These are phyloP conservation scores for Saposhnikovia divaricata DNA, from an alignment of 129 eudicot species.

Conservation along the genomic window DNA sequence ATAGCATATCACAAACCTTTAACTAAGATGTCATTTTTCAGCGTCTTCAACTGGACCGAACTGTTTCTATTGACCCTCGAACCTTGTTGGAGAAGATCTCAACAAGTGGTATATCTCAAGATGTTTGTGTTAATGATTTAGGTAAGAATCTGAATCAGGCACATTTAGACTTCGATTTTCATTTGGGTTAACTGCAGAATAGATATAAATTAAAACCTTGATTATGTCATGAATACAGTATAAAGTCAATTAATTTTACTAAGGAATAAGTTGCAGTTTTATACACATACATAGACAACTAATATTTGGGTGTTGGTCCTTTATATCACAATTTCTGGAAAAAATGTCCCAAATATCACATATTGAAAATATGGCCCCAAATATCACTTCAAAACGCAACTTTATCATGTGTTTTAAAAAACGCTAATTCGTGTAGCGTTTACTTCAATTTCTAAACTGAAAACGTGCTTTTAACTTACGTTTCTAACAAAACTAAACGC, in stretches of 20 bases:
- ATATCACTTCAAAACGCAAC: too few species aligned
- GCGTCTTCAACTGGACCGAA: conserved; percentile 60
- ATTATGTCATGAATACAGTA: not conserved
- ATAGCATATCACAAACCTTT: not conserved
- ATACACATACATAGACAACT: not conserved
- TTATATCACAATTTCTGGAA: too few species aligned
- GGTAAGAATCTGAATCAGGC: conserved; percentile 45
- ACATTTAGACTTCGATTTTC: not conserved
- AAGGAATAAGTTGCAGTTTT: too few species aligned
- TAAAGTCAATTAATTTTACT: not conserved
- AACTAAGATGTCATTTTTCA: conserved; percentile 24
- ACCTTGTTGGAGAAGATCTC: conserved; percentile 80
- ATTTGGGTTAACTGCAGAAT: not conserved
- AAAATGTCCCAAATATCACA: too few species aligned
- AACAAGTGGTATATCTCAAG: conserved; percentile 77
- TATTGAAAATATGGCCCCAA: too few species aligned
- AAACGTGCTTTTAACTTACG: too few species aligned
- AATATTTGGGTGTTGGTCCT: too few species aligned
- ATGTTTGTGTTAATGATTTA: conserved; percentile 90
- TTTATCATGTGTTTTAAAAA: too few species aligned
- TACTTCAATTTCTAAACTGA: too few species aligned
- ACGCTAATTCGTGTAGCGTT: too few species aligned
- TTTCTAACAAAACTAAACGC: too few species aligned
- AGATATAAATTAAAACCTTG: not conserved
- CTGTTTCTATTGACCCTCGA: conserved; percentile 68